A percentile compares a stretch with the other conserved stretches of the same genome.
phyloP scores from a whole-genome alignment of 208 protist genomes.

The Trypanosoma boissoni region DNA sequence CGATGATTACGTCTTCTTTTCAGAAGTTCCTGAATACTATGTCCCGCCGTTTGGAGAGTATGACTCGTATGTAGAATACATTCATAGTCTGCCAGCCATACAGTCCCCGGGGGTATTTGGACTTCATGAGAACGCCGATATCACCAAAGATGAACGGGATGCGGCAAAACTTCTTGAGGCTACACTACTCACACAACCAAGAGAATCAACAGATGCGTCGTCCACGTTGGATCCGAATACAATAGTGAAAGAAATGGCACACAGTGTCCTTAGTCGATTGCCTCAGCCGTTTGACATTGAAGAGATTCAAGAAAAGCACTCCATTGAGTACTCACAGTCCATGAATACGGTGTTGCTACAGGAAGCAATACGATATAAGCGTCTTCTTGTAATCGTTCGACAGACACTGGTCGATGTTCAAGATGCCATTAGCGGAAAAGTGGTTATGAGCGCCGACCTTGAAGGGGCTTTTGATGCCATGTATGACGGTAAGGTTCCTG shows the following conservation, averaged over 20 bases:
- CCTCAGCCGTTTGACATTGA: constrained; percentile 91
- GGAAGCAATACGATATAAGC: constrained; percentile 92
- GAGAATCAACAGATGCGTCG: constrained; percentile 40
- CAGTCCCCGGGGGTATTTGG: constrained; percentile 92
- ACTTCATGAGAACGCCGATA: constrained; percentile 94
- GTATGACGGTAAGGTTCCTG: constrained; percentile 91
- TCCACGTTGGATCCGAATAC: constrained; percentile 80
- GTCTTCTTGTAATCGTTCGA: constrained; percentile 89
- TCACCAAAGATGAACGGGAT: constrained; percentile 93
- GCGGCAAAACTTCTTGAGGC: constrained; percentile 81
- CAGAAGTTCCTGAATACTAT: constrained; percentile 83
- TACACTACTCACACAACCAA: constrained; percentile 86
- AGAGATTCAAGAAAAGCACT: constrained; percentile 76
- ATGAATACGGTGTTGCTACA: constrained; percentile 97
- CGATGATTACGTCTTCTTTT: constrained; percentile 90
- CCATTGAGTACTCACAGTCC: constrained; percentile 90
- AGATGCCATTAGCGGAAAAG: constrained; percentile 93
- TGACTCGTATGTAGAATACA: constrained; percentile 83
- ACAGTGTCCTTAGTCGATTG: constrained; percentile 85
- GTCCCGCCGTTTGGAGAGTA: constrained; percentile 81
- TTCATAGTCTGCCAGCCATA: constrained; percentile 71
- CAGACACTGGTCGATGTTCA: constrained; percentile 93
- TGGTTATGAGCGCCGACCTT: constrained; percentile 97
- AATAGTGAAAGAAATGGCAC: constrained; percentile 80
- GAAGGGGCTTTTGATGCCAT: constrained; percentile 95